phyloP scores from a whole-genome alignment of 78 protist genomes.

The Dictyostelium capitatum region DNA sequence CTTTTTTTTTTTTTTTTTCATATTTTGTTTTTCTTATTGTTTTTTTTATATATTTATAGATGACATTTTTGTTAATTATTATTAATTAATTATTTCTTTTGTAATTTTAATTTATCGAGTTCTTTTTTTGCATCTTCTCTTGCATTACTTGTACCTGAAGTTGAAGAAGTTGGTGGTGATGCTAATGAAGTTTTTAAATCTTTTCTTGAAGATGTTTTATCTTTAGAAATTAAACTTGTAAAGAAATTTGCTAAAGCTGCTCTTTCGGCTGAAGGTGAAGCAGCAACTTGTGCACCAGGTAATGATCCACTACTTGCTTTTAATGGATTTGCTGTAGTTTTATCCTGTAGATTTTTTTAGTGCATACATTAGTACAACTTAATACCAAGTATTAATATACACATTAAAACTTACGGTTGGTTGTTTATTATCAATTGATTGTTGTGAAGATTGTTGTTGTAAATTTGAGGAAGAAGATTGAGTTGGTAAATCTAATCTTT shows the following conservation, averaged over 20 bases:
- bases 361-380: too few relatives aligned
- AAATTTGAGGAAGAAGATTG: background rate
- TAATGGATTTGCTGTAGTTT: constrained; percentile 21
- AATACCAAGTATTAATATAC: background rate
- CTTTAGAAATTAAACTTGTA: constrained; percentile 70
- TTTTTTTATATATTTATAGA: background rate
- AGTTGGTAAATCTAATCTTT: background rate
- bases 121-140: constrained; percentile 75
- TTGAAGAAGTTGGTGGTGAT: constrained; percentile 19
- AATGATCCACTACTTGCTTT: constrained; percentile 5
- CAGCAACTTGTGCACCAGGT: constrained; percentile 6
- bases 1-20: background rate
- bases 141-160: background rate
- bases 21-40: background rate
- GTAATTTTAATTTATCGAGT: constrained; percentile 55
- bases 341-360: background rate
- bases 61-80: background rate
- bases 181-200: constrained; percentile 44
- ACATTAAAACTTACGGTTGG: background rate
- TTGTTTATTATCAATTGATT: background rate
- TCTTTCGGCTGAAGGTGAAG: constrained; percentile 59
- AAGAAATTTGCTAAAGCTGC: constrained; percentile 82
- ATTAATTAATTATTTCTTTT: constrained; percentile 7
- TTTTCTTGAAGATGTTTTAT: constrained; percentile 35
- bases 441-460: background rate